phyloP scores from a whole-genome alignment of 2,329 filamentous ascomycete species.

The Fusarium sp. region DNA sequence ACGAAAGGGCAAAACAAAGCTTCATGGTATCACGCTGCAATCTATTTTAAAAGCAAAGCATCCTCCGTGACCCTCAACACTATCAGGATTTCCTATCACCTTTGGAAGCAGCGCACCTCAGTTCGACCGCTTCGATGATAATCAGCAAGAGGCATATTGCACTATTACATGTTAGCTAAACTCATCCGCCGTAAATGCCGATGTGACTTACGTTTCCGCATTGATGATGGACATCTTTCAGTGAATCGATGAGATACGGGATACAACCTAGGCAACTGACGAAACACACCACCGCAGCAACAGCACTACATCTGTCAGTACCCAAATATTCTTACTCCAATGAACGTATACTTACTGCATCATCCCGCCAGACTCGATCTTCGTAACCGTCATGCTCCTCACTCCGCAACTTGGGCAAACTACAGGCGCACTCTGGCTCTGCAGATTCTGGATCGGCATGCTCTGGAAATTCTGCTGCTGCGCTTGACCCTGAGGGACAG shows the following conservation, averaged over 20 bases:
- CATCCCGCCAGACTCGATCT: conserved; percentile 22
- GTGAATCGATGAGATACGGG: conserved; percentile 31
- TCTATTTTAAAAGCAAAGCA: conserved; percentile 1
- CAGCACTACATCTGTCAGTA: conserved; percentile 27
- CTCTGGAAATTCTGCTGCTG: conserved; percentile 12
- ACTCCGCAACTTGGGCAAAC: conserved; percentile 35
- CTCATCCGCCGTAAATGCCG: fast-evolving
- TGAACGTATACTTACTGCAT: conserved; percentile 33
- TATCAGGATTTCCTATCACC: not conserved
- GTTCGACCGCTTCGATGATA: conserved; percentile 42
- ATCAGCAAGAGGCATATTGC: conserved; percentile 35
- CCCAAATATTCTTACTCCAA: not conserved
- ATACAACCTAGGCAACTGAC: conserved; percentile 41
- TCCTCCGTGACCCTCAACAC: not conserved
- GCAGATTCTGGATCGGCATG: conserved; percentile 31
- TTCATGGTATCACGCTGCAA: conserved; percentile 15
- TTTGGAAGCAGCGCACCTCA: conserved; percentile 31
- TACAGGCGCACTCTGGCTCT: conserved; percentile 33
- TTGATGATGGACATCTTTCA: conserved; percentile 44
- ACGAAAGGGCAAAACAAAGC: not conserved
- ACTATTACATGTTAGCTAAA: conserved; percentile 22
- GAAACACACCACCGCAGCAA: conserved; percentile 37
- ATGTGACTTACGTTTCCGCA: conserved; percentile 38
- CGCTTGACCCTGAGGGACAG: not conserved
- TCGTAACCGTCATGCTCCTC: conserved; percentile 23